Evolutionary conservation across 169 alveolate genomes (phyloP), one percentile per base, ranked within the genome.

Genomic region (Plasmodium blacklocki): DNA sequence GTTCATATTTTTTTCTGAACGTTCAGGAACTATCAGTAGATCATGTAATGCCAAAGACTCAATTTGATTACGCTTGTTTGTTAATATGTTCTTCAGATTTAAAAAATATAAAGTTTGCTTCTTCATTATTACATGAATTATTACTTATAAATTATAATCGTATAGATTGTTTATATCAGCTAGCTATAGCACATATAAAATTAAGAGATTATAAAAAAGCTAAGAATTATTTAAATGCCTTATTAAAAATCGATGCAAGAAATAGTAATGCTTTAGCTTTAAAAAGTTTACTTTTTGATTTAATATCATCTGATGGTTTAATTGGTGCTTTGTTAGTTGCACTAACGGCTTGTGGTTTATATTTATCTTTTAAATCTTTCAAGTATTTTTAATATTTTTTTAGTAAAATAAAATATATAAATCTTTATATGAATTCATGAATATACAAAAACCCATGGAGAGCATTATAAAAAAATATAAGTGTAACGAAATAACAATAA

Each of bases 151-250:
- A 76, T 70, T 76, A 76, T 56, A 76, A 76, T 56, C 88, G 88
- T 47, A 76, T 76, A 18, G 88, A 91, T 39, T 92, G 95, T 32
- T 74, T 93, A 88, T 93, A 93, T 76, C 96, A 93, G 64, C 92
- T 93, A 74, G 95, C 96, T 58, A 72, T 93, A 70, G 92, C 94
- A 58, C 94, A 92, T 71, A 93, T 93, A 64, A 93, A 92, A 71
- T 70, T 85, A 56, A 49, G 94, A 68, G 93, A 89, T 54, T 93
- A 92, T 89, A 76, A 88, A 50, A 93, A 88, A 87, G 95, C 96
- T 2, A 83, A 92, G 67, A 83, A 91, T 43, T 88, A 93, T 74
- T 74, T 93, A 91, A 94, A 93, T 64, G 89, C 91, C 45, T 58
- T 93, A 43, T 91, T 93, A 50, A 74, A 93, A 62, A 50, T 93